These are phyloP conservation scores for Luffa acutangula DNA, from an alignment of 306 rosid genomes.

Conservation along the genomic window DNA sequence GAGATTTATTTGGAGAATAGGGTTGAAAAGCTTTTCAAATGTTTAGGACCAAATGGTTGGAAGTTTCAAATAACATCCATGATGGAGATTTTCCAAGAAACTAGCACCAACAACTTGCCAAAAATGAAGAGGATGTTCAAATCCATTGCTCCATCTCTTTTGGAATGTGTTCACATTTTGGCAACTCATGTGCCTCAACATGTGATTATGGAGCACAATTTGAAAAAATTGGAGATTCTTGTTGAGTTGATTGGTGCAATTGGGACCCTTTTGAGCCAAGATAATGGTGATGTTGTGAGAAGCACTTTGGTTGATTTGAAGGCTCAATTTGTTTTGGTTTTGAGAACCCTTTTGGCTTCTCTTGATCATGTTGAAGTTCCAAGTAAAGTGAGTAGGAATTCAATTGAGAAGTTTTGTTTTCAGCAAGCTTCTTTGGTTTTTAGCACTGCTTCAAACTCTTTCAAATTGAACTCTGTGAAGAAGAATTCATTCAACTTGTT, in stretches of 20 bases:
- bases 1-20: constrained; percentile 53
- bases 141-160: constrained; percentile 14
- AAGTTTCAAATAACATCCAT: constrained; percentile 32
- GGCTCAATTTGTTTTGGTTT: constrained; percentile 26
- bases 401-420: constrained; percentile 39
- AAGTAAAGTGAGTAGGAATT: background rate
- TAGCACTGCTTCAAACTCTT: constrained; percentile 59
- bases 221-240: constrained; percentile 23
- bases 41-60: constrained; percentile 54
- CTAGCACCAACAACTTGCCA: constrained; percentile 6
- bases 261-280: constrained; percentile 24
- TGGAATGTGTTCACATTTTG: constrained; percentile 23
- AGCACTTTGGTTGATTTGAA: constrained; percentile 8
- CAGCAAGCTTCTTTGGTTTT: constrained; percentile 49
- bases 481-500: constrained; percentile 37
- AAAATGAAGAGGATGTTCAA: constrained; percentile 28
- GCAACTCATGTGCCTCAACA: constrained; percentile 40
- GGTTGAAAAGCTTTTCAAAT: constrained; percentile 27
- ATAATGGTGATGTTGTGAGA: background rate
- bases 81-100: constrained; percentile 45
- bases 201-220: constrained; percentile 26
- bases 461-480: constrained; percentile 26
- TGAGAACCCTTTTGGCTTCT: constrained; percentile 24
- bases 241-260: constrained; percentile 19
- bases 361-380: constrained; percentile 36